These are phyloP conservation scores for Paramecium primaurelia DNA, from an alignment of 73 alveolate species.

Conservation along the genomic window DNA sequence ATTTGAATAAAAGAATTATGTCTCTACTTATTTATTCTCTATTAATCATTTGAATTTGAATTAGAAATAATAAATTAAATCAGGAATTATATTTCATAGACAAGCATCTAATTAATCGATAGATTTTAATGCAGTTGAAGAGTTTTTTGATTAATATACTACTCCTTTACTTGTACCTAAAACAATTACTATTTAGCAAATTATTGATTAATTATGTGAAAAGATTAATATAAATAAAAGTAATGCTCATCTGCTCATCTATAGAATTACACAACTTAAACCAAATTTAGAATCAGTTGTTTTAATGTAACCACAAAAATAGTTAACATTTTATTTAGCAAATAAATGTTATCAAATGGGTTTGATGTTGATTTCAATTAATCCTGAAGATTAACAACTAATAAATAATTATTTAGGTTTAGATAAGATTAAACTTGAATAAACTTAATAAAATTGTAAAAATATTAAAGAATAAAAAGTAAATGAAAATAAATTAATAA, in stretches of 20 bases:
- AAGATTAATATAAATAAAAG: background rate
- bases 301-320: background rate
- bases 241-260: background rate
- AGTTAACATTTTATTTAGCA: background rate
- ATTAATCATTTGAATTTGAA: background rate
- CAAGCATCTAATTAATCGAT: background rate
- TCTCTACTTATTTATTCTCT: background rate
- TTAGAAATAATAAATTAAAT: background rate
- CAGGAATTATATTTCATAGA: conserved; percentile 2
- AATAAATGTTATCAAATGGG: background rate
- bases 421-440: background rate
- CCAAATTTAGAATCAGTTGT: background rate
- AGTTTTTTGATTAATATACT: background rate
- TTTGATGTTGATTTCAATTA: background rate
- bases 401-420: background rate
- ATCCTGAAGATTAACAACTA: background rate
- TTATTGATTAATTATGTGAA: background rate
- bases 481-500: background rate
- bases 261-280: background rate
- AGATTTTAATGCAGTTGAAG: conserved; percentile 1
- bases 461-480: background rate
- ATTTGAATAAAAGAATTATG: background rate
- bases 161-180: background rate
- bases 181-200: background rate
- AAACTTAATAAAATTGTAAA: background rate